Evolutionary conservation across 2,329 filamentous ascomycete species (phyloP).

Genomic region (Mollisia scopiformis): DNA sequence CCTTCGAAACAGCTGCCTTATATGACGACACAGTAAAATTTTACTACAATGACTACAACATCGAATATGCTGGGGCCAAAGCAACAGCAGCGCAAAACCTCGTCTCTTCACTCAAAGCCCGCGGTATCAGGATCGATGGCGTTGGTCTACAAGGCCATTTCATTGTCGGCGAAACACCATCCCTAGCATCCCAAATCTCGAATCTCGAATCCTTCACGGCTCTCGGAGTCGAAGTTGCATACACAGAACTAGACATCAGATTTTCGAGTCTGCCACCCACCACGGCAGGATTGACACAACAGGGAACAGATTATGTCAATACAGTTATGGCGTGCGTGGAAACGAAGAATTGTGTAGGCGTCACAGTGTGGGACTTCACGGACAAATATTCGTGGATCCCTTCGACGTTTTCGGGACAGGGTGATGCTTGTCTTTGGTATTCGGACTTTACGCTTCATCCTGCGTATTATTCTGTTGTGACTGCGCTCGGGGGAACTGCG

Average conservation of each 20-base stretch:
- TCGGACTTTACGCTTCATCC: slow-evolving; percentile 46
- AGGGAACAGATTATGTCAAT: slow-evolving; percentile 51
- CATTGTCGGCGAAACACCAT: slow-evolving; percentile 56
- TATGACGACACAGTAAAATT: slow-evolving; percentile 33
- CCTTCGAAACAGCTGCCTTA: slow-evolving; percentile 31
- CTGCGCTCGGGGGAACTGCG: slow-evolving; percentile 31
- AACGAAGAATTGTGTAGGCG: slow-evolving; percentile 29
- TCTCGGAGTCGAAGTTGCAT: slow-evolving; percentile 59
- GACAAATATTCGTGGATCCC: slow-evolving; percentile 46
- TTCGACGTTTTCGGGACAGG: slow-evolving; percentile 43
- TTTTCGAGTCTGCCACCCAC: slow-evolving; percentile 49
- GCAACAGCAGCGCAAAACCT: slow-evolving; percentile 45
- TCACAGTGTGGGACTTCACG: slow-evolving; percentile 36
- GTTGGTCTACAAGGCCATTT: slow-evolving; percentile 66
- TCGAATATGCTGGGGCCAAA: slow-evolving; percentile 57
- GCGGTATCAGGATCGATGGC: slow-evolving; percentile 61
- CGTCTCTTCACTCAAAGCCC: slow-evolving; percentile 48
- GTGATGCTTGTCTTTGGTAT: slow-evolving; percentile 47
- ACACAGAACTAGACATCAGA: slow-evolving; percentile 66
- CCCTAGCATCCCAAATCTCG: slow-evolving; percentile 45
- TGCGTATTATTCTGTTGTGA: slow-evolving; percentile 43
- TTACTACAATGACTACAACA: slow-evolving; percentile 62
- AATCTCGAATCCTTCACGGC: slow-evolving; percentile 54
- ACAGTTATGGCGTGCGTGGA: slow-evolving; percentile 30
- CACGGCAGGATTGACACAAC: slow-evolving; percentile 43